Evolutionary conservation across 768 basidiomycete species (phyloP).

Genomic region (Xerocomellus chrysenteron): DNA sequence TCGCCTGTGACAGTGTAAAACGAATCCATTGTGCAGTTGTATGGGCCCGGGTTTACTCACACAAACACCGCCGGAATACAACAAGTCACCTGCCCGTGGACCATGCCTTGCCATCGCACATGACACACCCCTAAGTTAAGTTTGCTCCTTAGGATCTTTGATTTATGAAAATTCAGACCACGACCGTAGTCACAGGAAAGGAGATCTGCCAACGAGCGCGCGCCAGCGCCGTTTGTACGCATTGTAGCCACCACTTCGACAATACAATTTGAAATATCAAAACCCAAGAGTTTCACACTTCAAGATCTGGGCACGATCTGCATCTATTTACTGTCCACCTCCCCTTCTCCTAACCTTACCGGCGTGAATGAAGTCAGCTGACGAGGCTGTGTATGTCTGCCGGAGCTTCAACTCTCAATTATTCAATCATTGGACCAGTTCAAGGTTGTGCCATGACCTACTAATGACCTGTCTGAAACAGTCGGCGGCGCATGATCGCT

Average conservation of each 20-base stretch:
- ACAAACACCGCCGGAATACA: too few species aligned
- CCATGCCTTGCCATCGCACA: background rate
- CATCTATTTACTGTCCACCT: background rate
- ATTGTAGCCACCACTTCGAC: background rate
- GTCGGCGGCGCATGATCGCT: background rate
- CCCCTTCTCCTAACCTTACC: background rate
- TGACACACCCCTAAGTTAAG: background rate
- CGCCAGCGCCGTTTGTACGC: background rate
- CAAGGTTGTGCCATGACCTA: background rate
- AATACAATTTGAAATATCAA: constrained; percentile 18
- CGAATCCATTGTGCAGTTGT: too few species aligned
- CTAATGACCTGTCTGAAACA: background rate
- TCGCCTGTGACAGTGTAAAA: too few species aligned
- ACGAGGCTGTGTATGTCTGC: background rate
- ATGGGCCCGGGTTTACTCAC: too few species aligned
- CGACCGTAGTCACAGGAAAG: background rate
- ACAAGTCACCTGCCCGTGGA: too few species aligned
- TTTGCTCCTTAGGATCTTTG: background rate
- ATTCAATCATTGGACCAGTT: background rate
- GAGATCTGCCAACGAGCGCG: background rate
- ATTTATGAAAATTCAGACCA: background rate
- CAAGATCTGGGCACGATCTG: background rate
- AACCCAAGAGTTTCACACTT: constrained; percentile 18
- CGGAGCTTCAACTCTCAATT: constrained; percentile 12
- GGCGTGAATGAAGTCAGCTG: background rate